Evolutionary conservation across 2,329 filamentous ascomycete species (phyloP), one percentile per base, ranked within the genome.

Genomic region (Ploettnerulaceae sp.): DNA sequence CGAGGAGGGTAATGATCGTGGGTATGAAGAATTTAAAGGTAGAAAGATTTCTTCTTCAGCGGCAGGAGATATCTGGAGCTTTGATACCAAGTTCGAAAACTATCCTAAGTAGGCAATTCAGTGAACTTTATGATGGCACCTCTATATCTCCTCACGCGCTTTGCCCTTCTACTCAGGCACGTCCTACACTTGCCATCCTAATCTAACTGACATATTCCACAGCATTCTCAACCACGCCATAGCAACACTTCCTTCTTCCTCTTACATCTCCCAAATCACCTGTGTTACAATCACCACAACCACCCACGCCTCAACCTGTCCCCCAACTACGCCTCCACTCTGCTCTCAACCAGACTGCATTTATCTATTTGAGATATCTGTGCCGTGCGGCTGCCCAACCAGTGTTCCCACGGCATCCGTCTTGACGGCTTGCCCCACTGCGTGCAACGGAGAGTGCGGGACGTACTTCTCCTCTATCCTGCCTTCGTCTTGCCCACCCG

Each of bases 371-470:
- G 45, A 45, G 2, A 47, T 63, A 26, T 39, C 36, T 15, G 43
- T 55, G 8, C 54, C 56, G 3, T 63, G 60, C 39, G 53, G 49
- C 8, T 64, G 61, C 44, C 57, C 61, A 3, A 49, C 45, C 3
- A 28, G 26, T 2, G 43, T 61, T 6, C 45, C 60, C 12, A 61
- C 56, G 2, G 37, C 36, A 4, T 61, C 53, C 5, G 24, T 45
- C 3, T 56, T 49, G 21, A 57, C 50, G 3, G 48, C 60, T 1
- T 63, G 61, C 9, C 47, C 50, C 3, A 56, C 52, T 0, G 21
- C 18, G 0, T 53, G 46, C 31, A 40, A 48, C 14, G 44, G 35
- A 1, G 47, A 33, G 3, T 62, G 57, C 34, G 28, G 9, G 8
- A 54, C 34, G 1, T n/a, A n/a, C n/a, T n/a, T n/a, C n/a, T n/a